Evolutionary conservation across 306 rosid genomes (phyloP).

Genomic region (Lathyrus aphaca): DNA sequence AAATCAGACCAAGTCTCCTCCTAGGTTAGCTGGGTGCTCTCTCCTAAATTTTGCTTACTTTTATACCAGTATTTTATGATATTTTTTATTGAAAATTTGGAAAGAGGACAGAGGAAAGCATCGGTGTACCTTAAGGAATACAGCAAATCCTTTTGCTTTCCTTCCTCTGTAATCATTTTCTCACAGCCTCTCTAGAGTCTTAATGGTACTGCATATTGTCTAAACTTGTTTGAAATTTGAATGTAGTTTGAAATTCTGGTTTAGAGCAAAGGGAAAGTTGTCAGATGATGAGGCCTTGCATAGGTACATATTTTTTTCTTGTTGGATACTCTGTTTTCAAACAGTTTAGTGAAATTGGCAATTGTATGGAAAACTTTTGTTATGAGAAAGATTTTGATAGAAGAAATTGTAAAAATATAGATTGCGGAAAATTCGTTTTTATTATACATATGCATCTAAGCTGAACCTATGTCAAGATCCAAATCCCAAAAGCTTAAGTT

Average conservation of each 20-base stretch:
- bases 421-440: background rate
- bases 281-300: constrained; percentile 98
- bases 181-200: background rate
- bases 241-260: constrained; percentile 87
- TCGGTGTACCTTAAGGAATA: constrained; percentile 17
- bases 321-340: constrained; percentile 24
- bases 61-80: constrained; percentile 26
- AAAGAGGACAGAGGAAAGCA: constrained; percentile 26
- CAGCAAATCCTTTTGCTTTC: constrained; percentile 24
- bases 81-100: constrained; percentile 25
- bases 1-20: constrained; percentile 82
- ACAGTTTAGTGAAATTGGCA: constrained; percentile 26
- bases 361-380: constrained; percentile 27
- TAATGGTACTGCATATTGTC: constrained; percentile 24
- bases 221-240: constrained; percentile 37
- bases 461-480: background rate
- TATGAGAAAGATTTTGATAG: constrained; percentile 19
- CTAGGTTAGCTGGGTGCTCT: constrained; percentile 63
- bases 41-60: constrained; percentile 33
- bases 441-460: constrained; percentile 8
- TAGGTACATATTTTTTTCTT: constrained; percentile 52
- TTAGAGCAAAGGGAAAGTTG: constrained; percentile 85
- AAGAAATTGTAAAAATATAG: constrained; percentile 19
- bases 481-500: background rate
- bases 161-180: constrained; percentile 14